Evolutionary conservation across 2,329 filamentous ascomycete genomes (phyloP).

Genomic region (Dothideomycetes sp.): DNA sequence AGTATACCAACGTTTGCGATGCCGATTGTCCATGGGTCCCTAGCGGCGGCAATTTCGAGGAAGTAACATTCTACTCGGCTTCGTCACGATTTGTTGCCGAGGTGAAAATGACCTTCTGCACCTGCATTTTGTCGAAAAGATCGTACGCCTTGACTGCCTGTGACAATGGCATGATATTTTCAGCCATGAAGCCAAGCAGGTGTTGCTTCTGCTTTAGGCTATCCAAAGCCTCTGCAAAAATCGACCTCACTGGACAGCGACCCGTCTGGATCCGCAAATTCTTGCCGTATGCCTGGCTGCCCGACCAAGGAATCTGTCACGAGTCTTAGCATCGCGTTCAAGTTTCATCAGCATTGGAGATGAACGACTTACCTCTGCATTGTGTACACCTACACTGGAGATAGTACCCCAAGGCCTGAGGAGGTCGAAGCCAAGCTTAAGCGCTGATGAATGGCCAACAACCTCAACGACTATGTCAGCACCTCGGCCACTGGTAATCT

Average conservation of each 20-base stretch:
- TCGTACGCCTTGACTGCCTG: constrained; percentile 41
- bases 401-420: constrained; percentile 39
- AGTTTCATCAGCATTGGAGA: neutral
- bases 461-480: constrained; percentile 67
- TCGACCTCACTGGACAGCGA: constrained; percentile 38
- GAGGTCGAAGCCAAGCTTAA: constrained; percentile 37
- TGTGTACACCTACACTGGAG: constrained; percentile 38
- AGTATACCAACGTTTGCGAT: too few species aligned
- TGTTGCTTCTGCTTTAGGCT: constrained; percentile 37
- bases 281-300: constrained; percentile 37
- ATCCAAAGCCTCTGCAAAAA: constrained; percentile 36
- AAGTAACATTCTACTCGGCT: too few species aligned
- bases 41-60: too few species aligned
- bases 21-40: too few species aligned
- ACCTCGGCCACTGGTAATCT: constrained; percentile 66
- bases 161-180: constrained; percentile 40
- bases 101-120: constrained; percentile 42
- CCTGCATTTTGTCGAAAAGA: constrained; percentile 42
- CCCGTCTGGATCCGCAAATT: constrained; percentile 40
- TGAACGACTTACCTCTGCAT: constrained; percentile 21
- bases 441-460: constrained; percentile 36
- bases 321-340: neutral
- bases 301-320: constrained; percentile 32
- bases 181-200: constrained; percentile 41
- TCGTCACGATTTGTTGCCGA: too few species aligned